Percentiles rank a stretch among this genome's conserved stretches.
These are phyloP conservation scores for Scolecobasidium constrictum DNA, from an alignment of 2,329 filamentous ascomycete genomes.

Conservation along the genomic window DNA sequence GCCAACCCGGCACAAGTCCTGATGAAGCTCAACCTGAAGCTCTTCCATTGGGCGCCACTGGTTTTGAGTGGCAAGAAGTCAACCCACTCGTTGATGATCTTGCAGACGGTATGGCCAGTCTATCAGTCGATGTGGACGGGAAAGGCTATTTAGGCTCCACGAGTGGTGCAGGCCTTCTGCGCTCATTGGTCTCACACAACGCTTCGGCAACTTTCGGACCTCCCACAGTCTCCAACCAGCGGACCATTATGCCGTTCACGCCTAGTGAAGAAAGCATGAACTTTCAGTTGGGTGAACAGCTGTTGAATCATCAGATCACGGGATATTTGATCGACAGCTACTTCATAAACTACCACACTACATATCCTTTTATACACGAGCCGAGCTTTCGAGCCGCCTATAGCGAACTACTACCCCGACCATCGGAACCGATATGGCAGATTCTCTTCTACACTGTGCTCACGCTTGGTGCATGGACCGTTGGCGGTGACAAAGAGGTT, in stretches of 20 bases:
- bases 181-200: background rate
- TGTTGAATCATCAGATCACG: background rate
- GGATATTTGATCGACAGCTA: background rate
- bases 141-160: constrained; percentile 1
- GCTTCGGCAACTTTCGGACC: background rate
- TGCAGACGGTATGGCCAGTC: background rate
- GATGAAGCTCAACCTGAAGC: background rate
- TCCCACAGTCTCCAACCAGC: background rate
- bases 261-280: background rate
- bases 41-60: background rate
- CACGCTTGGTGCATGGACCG: background rate
- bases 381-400: background rate
- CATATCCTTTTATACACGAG: background rate
- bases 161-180: background rate
- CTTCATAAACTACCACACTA: background rate
- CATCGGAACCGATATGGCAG: background rate
- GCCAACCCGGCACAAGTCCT: background rate
- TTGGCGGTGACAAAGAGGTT: background rate
- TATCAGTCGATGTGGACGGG: background rate
- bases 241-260: background rate
- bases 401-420: background rate
- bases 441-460: background rate
- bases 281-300: background rate
- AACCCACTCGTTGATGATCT: background rate
- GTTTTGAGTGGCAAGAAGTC: background rate